phyloP scores from a whole-genome alignment of 805 yeast species.

The Grigorovia jiainica region DNA sequence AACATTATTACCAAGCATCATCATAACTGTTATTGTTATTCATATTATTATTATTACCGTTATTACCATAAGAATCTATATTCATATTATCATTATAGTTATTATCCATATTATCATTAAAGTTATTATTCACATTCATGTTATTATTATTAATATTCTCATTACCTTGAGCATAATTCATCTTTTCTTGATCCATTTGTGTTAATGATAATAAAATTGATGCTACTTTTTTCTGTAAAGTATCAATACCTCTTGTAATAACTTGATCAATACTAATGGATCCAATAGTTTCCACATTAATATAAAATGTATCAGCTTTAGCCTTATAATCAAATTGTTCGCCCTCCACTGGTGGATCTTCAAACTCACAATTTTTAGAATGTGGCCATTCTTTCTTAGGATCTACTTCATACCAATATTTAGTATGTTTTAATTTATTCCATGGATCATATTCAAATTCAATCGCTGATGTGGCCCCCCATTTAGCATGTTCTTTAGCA shows the following conservation, averaged over 20 bases:
- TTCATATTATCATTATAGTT: background rate
- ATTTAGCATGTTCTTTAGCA: slow-evolving; percentile 95
- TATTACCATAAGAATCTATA: background rate
- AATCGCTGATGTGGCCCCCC: slow-evolving; percentile 95
- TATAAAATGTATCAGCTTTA: slow-evolving; percentile 68
- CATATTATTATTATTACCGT: too few relatives aligned
- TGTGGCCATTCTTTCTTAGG: slow-evolving; percentile 91
- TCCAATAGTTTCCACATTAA: slow-evolving; percentile 91
- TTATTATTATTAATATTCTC: slow-evolving; percentile 3
- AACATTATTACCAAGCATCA: slow-evolving; percentile 29
- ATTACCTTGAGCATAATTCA: slow-evolving; percentile 30
- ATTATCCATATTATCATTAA: slow-evolving; percentile 7
- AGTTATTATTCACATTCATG: background rate
- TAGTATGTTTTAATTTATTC: slow-evolving; percentile 93
- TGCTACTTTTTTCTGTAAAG: slow-evolving; percentile 84
- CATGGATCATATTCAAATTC: slow-evolving; percentile 99
- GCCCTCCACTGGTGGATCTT: slow-evolving; percentile 85
- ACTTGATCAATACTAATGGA: slow-evolving; percentile 83
- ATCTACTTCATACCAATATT: slow-evolving; percentile 90
- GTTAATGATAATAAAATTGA: slow-evolving; percentile 67
- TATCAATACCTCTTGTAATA: slow-evolving; percentile 72
- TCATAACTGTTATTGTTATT: slow-evolving; percentile 14
- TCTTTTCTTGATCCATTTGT: slow-evolving; percentile 34
- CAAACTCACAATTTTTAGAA: slow-evolving; percentile 84
- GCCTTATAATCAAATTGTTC: slow-evolving; percentile 82